Conservation (phyloP, 495 filamentous ascomycete species). For the Jackrogersella minutella region DNA sequence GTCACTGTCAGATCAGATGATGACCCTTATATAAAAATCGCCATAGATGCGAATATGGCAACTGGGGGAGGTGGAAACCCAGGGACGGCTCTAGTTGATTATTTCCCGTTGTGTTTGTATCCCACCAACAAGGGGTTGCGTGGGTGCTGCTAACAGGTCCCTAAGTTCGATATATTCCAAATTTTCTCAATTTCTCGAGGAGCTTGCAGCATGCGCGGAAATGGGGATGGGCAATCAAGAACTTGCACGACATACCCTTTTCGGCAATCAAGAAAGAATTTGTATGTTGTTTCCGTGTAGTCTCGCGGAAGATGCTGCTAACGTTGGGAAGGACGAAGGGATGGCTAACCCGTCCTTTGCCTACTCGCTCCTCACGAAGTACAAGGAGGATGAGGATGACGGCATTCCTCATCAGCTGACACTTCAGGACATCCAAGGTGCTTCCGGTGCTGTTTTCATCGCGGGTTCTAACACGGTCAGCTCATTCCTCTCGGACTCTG, state of each 20-base stretch:
- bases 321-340: conserved; percentile 31
- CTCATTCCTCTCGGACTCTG: not conserved
- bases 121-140: conserved; percentile 24
- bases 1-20: conserved; percentile 51
- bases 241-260: conserved; percentile 45
- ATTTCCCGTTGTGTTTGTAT: conserved; percentile 44
- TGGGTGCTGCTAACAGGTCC: conserved; percentile 9
- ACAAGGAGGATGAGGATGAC: conserved; percentile 32
- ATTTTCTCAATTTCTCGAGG: conserved; percentile 54
- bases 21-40: conserved; percentile 56
- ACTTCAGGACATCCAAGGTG: conserved; percentile 58
- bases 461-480: conserved; percentile 59
- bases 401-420: conserved; percentile 48
- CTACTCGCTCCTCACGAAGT: conserved; percentile 43
- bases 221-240: conserved; percentile 49
- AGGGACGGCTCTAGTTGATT: conserved; percentile 54
- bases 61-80: conserved; percentile 55
- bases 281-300: conserved; percentile 24
- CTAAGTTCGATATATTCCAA: conserved; percentile 49
- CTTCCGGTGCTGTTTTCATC: conserved; percentile 58
- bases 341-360: conserved; percentile 45
- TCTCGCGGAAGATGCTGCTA: not conserved
- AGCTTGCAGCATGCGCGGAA: conserved; percentile 48
- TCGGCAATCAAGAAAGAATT: conserved; percentile 38
- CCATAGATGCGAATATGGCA: conserved; percentile 53